Conservation (phyloP, 352 stramenopile species). For the Phytopythium boreale region DNA sequence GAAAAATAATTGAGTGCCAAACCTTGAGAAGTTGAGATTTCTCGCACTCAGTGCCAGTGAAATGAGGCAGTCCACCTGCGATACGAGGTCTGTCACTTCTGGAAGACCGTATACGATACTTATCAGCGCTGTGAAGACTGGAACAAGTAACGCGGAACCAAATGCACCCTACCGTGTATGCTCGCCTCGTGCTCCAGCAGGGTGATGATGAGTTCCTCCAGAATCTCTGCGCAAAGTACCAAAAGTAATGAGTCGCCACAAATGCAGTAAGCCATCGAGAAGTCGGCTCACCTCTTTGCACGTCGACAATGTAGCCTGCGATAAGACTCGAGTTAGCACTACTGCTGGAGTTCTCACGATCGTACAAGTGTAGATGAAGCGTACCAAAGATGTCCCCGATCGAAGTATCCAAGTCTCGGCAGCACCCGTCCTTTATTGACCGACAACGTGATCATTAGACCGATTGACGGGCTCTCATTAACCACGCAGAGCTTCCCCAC, state of each 20-base stretch:
- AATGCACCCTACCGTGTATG: slow-evolving; percentile 43
- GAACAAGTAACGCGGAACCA: not conserved
- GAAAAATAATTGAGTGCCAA: not conserved
- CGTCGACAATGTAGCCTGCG: slow-evolving; percentile 74
- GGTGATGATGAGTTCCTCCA: slow-evolving; percentile 72
- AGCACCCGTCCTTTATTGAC: slow-evolving; percentile 58
- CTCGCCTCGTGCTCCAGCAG: slow-evolving; percentile 67
- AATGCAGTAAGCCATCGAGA: not conserved
- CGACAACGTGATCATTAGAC: not conserved
- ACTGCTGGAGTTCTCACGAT: not conserved
- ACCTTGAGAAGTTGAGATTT: slow-evolving; percentile 79
- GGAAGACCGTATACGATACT: not conserved
- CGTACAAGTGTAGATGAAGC: not conserved
- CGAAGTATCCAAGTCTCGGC: slow-evolving; percentile 70
- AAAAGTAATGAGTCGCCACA: not conserved
- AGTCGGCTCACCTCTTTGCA: slow-evolving; percentile 57
- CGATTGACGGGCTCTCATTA: not conserved
- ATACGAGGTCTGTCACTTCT: slow-evolving; percentile 74
- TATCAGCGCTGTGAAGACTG: not conserved
- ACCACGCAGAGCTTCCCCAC: slow-evolving; percentile 15
- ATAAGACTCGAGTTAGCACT: slow-evolving; percentile 6
- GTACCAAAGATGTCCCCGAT: slow-evolving; percentile 84
- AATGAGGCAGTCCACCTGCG: slow-evolving; percentile 69
- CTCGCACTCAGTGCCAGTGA: slow-evolving; percentile 58
- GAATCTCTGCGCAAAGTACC: slow-evolving; percentile 36